These are phyloP conservation scores for Fraxinus dipetala DNA, from an alignment of 305 asterid genomes.

Conservation along the genomic window DNA sequence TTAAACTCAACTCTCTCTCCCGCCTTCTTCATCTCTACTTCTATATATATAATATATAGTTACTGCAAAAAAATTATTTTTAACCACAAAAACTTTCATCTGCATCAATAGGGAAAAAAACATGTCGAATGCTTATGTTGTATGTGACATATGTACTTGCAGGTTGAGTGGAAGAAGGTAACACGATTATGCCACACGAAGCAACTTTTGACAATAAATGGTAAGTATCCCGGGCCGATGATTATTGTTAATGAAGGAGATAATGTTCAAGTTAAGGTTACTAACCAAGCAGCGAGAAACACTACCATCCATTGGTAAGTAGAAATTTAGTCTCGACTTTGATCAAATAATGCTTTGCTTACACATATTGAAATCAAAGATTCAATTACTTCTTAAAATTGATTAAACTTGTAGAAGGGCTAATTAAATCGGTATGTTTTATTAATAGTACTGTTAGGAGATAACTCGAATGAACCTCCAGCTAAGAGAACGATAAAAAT, in stretches of 20 bases:
- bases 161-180: slow-evolving; percentile 64
- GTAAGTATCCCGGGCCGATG: slow-evolving; percentile 71
- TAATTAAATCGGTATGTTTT: not conserved
- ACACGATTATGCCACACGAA: slow-evolving; percentile 57
- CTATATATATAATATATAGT: not conserved
- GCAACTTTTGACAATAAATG: slow-evolving; percentile 52
- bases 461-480: not conserved
- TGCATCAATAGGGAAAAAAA: not conserved
- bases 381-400: not conserved
- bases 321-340: not conserved
- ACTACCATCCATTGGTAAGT: slow-evolving; percentile 76
- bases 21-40: not conserved
- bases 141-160: slow-evolving; percentile 11
- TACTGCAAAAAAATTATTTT: not conserved
- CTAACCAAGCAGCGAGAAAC: slow-evolving; percentile 48
- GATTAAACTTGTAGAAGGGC: not conserved
- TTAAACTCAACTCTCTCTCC: not conserved
- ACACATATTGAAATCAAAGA: not conserved
- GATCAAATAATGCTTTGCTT: not conserved
- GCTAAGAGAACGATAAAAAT: too few relatives aligned
- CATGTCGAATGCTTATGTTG: not conserved
- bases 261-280: slow-evolving; percentile 51
- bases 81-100: not conserved
- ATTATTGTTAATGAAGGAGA: slow-evolving; percentile 76
- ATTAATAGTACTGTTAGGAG: not conserved